Conservation (phyloP, 2,329 filamentous ascomycete species). For the Aureobasidium sp. region DNA sequence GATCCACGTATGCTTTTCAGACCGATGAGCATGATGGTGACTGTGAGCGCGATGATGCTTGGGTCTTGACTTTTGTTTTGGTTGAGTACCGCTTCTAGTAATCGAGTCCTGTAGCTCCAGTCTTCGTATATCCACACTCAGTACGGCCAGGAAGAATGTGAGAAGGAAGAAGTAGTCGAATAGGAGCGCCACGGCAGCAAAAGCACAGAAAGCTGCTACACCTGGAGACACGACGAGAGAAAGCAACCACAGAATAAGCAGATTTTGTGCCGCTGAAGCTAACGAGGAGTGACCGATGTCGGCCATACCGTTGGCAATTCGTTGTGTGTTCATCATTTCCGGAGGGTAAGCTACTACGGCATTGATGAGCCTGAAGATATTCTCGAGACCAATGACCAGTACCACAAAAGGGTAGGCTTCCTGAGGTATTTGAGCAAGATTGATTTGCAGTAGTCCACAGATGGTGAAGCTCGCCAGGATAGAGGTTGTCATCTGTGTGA, state of each 20-base stretch:
- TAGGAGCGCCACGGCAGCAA: slow-evolving; percentile 65
- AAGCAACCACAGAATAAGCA: slow-evolving; percentile 58
- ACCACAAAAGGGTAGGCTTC: slow-evolving; percentile 72
- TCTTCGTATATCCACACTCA: slow-evolving; percentile 71
- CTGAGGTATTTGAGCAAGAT: slow-evolving; percentile 66
- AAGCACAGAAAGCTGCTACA: slow-evolving; percentile 68
- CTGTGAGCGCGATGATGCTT: slow-evolving; percentile 1
- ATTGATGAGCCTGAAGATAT: slow-evolving; percentile 72
- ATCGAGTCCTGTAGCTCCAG: slow-evolving; percentile 70
- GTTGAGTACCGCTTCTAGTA: slow-evolving; percentile 39
- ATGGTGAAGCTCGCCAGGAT: slow-evolving; percentile 74
- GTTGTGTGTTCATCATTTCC: slow-evolving; percentile 59
- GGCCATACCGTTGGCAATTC: slow-evolving; percentile 68
- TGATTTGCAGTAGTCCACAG: slow-evolving; percentile 67
- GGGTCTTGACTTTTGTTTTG: slow-evolving; percentile 21
- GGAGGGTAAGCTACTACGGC: slow-evolving; percentile 65
- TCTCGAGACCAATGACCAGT: slow-evolving; percentile 68
- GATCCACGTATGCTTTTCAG: slow-evolving; percentile 48
- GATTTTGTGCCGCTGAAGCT: slow-evolving; percentile 61
- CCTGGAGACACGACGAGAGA: slow-evolving; percentile 62
- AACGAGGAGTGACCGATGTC: slow-evolving; percentile 64
- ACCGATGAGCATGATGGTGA: slow-evolving; percentile 3
- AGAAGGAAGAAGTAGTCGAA: slow-evolving; percentile 74
- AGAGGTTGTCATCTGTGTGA: slow-evolving; percentile 59
- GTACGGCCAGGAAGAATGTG: slow-evolving; percentile 71